Evolutionary conservation across 208 protist genomes (phyloP), one percentile per base, ranked within the genome.

Genomic region (Balamuthia mandrillaris): DNA sequence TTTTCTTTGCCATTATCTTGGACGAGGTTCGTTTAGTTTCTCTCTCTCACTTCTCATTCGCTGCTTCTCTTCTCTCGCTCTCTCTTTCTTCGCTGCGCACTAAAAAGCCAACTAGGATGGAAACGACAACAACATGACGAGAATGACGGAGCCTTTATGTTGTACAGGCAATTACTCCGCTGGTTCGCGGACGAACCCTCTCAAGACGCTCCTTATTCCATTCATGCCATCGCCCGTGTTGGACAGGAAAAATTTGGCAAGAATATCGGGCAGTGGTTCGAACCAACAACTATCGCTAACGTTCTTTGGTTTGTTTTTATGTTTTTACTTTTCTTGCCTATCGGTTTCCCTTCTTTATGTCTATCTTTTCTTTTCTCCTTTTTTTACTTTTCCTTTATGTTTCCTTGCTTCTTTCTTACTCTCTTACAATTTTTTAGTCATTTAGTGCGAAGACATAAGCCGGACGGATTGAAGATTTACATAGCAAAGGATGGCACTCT

Each of bases 1-100:
- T 18, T 84, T 95, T 52, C 72, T 95, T 83, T 88, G 90, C 21
- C 78, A 86, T 37, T 89, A 56, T 18, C 42, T 89, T 21, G 86
- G 88, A 0, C 49, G 77, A 33, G 86, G 84, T 51, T 24, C 41
- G 44, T 42, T 5, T 65, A 37, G 21, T 52, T 33, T 24, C n/a
- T 14, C 49, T 5, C 42, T n/a, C 65, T 37, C 42, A 16, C 65
- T n/a, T 27, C 7, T 24, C 65, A 35, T 52, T 47, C 4, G 1
- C 29, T 0, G 10, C 37, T 6, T 1, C 21, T 12, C 2, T 49
- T 31, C 1, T 12, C 2, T 1, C n/a, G n/a, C n/a, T n/a, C n/a
- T n/a, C n/a, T n/a, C n/a, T n/a, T n/a, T n/a, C n/a, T n/a, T n/a
- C n/a, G n/a, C n/a, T n/a, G n/a, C n/a, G n/a, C n/a, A n/a, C n/a